Base-by-base conservation (phyloP, 2,329 filamentous ascomycete species). In the Trichophyton schoenleinii region DNA sequence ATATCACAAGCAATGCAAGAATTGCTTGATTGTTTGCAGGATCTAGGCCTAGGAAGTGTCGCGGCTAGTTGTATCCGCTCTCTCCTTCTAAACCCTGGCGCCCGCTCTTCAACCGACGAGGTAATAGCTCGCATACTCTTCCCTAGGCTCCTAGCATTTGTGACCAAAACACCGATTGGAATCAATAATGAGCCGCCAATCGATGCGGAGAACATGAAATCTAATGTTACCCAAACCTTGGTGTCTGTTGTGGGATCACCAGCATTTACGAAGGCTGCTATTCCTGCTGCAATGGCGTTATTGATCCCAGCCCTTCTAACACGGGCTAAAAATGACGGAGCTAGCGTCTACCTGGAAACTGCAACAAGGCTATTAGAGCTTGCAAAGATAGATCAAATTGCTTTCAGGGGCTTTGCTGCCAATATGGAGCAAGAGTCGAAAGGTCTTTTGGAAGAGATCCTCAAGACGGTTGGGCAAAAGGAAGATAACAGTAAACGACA, bases 61-160 rank as follows among this genome's bases (percentile, higher is more conserved):
- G 91, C 94, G 1, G 88, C 90, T 64, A 91, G 90, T 69, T 99
- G 94, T 73, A 84, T 92, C 66, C 85, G 91, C 61, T 94, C 91
- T 6, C 81, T 97, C 6, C 80, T 97, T 34, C 77, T 96, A 78
- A 87, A 67, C 75, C 82, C 60, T 68, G 75, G 66, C 77, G 82
- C 59, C 77, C 84, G 65, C 81, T 86, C 63, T 66, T 70, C 80
- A 0, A 85, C 88, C 20, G 87, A 91, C 70, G 82, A 90, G 67
- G 84, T 82, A 63, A 86, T 97, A 59, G 83, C 86, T 1, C 82
- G 88, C 58, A 86, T 87, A 66, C 78, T 96, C 58, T 79, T 92
- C 58, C 88, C 90, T 1, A 84, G 86, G 18, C 79, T 95, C 20
- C 77, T 97, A 57, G 77, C 81, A 13, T 97, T 96, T 73, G 80